Conservation (phyloP, 768 basidiomycete genomes). For the Lepiota venenata region DNA sequence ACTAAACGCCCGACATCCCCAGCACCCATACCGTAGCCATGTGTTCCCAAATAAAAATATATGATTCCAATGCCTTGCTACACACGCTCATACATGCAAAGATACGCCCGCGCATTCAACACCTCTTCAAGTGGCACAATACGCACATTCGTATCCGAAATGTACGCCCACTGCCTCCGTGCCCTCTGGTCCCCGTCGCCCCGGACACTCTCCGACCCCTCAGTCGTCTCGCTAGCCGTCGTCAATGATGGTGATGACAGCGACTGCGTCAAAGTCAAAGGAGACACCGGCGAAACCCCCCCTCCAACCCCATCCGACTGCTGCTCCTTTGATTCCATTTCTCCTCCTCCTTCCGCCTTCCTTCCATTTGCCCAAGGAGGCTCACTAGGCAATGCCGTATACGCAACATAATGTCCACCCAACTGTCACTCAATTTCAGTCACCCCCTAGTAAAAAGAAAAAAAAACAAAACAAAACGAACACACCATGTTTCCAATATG, state of each 20-base stretch:
- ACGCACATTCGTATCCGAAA: conserved; percentile 87
- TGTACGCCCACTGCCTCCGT: conserved; percentile 81
- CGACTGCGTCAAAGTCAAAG: neutral
- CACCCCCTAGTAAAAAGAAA: conserved; percentile 7
- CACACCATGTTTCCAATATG: conserved; percentile 86
- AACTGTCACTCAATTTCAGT: conserved; percentile 42
- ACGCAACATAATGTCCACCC: conserved; percentile 88
- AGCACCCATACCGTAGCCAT: neutral
- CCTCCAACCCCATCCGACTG: neutral
- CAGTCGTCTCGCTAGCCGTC: neutral
- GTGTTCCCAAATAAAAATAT: neutral
- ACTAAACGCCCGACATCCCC: conserved; percentile 31
- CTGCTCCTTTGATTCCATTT: neutral
- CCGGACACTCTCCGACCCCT: neutral
- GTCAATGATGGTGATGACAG: neutral
- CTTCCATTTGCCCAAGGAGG: conserved; percentile 13
- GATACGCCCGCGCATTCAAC: conserved; percentile 85
- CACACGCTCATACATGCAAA: conserved; percentile 88
- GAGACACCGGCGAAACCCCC: neutral
- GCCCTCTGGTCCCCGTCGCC: conserved; percentile 15
- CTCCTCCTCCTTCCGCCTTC: neutral
- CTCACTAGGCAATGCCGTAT: conserved; percentile 63
- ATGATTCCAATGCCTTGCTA: neutral
- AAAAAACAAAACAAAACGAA: conserved; percentile 12
- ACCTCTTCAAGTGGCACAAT: conserved; percentile 84